Percentiles rank a stretch among this genome's conserved stretches.
These are phyloP conservation scores for Crithidia sp. DNA, from an alignment of 208 protist species.

Conservation along the genomic window DNA sequence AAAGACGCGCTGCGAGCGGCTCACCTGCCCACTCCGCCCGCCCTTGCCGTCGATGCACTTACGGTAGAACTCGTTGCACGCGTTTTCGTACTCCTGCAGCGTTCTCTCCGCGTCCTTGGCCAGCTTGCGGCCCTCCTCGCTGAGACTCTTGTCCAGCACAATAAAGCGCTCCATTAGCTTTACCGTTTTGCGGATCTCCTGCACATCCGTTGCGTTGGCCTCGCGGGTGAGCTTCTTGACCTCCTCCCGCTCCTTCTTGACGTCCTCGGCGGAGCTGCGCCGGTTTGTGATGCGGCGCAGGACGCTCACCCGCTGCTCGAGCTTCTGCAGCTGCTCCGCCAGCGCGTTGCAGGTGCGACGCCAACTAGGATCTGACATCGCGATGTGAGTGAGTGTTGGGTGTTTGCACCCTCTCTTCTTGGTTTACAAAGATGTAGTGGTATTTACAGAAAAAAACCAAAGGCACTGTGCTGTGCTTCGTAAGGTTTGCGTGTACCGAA, in stretches of 20 bases:
- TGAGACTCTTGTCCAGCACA: constrained; percentile 63
- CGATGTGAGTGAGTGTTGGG: not conserved
- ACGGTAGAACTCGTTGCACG: constrained; percentile 86
- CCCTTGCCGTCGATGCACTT: constrained; percentile 80
- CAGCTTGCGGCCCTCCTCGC: constrained; percentile 71
- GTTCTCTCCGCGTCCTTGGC: constrained; percentile 69
- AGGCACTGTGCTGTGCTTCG: too few species aligned
- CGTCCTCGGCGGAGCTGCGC: constrained; percentile 62
- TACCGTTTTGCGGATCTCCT: constrained; percentile 68
- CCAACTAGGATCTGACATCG: constrained; percentile 57
- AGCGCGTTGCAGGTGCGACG: constrained; percentile 71
- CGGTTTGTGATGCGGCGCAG: constrained; percentile 85
- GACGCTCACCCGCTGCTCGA: constrained; percentile 65
- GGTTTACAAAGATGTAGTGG: not conserved
- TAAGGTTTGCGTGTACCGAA: too few species aligned
- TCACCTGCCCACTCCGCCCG: constrained; percentile 39
- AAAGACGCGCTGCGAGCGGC: constrained; percentile 12
- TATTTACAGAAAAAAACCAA: not conserved
- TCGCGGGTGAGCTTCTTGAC: constrained; percentile 62
- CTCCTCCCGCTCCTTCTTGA: constrained; percentile 76
- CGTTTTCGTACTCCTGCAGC: constrained; percentile 71
- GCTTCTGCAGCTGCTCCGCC: constrained; percentile 50
- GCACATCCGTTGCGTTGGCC: constrained; percentile 72
- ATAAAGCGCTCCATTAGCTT: constrained; percentile 80
- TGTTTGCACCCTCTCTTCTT: too few species aligned